Evolutionary conservation across 2,329 filamentous ascomycete species (phyloP).

Genomic region (Fusarium sp.): DNA sequence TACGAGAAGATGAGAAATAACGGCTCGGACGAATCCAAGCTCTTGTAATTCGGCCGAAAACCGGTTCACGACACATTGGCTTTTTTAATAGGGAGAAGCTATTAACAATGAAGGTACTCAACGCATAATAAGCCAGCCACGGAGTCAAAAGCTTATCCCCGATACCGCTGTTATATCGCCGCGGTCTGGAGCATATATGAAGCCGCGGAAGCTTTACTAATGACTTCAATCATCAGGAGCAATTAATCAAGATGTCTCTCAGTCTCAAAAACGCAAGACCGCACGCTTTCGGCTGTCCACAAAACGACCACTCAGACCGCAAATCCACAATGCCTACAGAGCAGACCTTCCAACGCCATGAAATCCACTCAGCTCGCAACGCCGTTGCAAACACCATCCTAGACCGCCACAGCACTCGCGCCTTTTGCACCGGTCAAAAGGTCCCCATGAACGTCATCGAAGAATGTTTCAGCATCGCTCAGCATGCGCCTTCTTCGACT

Average conservation of each 20-base stretch:
- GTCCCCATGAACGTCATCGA: neutral
- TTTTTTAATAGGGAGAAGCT: too few species aligned
- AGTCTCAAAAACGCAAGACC: neutral
- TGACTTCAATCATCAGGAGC: too few species aligned
- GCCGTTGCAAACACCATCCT: constrained; percentile 9
- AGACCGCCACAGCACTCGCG: constrained; percentile 7
- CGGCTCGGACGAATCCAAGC: neutral
- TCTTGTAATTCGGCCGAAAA: neutral
- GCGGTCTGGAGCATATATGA: too few species aligned
- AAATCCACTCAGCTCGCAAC: neutral
- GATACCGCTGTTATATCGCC: too few species aligned
- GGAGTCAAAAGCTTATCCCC: too few species aligned
- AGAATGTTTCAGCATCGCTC: constrained; percentile 19
- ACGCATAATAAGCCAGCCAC: too few species aligned
- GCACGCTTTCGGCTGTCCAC: neutral
- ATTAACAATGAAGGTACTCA: too few species aligned
- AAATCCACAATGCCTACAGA: neutral
- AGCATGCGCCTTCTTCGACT: constrained; percentile 18
- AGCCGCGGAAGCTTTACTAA: too few species aligned
- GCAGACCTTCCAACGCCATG: constrained; percentile 1
- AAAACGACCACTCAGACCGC: neutral
- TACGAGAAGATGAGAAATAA: neutral
- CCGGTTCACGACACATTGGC: too few species aligned
- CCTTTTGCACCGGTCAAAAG: constrained; percentile 9
- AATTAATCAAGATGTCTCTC: neutral